Base-by-base conservation (phyloP, 2,329 filamentous ascomycete species). In the Ceratocystis variospora region DNA sequence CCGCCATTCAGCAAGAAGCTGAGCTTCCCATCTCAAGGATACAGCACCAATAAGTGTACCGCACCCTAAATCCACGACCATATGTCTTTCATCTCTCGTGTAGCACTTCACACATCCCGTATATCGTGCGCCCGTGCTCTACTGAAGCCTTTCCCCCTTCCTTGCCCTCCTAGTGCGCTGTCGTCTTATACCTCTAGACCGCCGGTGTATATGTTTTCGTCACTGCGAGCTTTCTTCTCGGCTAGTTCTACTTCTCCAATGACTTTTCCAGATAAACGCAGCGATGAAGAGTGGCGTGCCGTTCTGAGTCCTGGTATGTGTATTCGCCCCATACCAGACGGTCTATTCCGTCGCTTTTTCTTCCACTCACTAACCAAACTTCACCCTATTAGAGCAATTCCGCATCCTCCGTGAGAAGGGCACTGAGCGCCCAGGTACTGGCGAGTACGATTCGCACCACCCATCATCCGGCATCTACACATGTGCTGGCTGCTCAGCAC, bases 381-480 rank as follows among this genome's bases (percentile, higher is more conserved):
- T 7, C n/a, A 4, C 37, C 41, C 22, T 17, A 0, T 7, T 10
- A 96, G 93, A 96, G 73, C 94, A 99, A 81, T 99, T 97, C 80
- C 89, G 90, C 70, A 83, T 99, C 73, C 85, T 99, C 66, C 88
- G 94, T 69, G 79, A 95, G 75, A 93, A 96, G 76, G 94, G 92
- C 72, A 99, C 94, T 59, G 95, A 99, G 75, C 77, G 83, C 1
- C 84, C 93, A 17, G 86, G 84, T 71, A 86, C 87, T 5, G 92
- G 93, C 72, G 84, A 87, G 75, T 96, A 88, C 75, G 87, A 99
- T 79, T 90, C 93, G 75, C 91, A 96, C 79, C 83, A 86, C 74
- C 86, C 91, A 1, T 76, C 81, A 0, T 73, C 81, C 4, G 95
- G 94, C 67, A 83, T 90, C 65, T 99, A 97, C 79, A 86, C 81